These are phyloP conservation scores for Circinella minor DNA, from an alignment of 371 early-diverging fungal species.

Conservation along the genomic window DNA sequence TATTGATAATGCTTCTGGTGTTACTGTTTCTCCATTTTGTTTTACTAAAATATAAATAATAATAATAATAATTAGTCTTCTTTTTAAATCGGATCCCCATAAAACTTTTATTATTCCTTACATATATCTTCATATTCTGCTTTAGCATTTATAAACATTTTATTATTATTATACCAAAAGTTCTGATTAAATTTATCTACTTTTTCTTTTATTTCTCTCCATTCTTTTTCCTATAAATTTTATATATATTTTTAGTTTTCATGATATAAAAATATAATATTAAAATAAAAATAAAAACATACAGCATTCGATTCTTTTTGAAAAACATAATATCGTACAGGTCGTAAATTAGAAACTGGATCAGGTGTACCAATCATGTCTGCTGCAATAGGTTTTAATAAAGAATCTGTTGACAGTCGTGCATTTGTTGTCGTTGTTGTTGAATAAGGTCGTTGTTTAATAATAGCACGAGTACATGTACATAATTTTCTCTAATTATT, in stretches of 20 bases:
- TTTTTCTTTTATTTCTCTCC: slow-evolving; percentile 59
- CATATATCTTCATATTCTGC: slow-evolving; percentile 68
- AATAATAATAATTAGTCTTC: not conserved
- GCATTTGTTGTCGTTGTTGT: not conserved
- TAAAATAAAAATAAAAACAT: slow-evolving; percentile 10
- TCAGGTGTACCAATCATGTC: slow-evolving; percentile 74
- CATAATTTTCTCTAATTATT: not conserved
- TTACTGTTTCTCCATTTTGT: slow-evolving; percentile 51
- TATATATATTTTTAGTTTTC: not conserved
- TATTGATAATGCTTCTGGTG: slow-evolving; percentile 73
- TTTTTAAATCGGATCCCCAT: no score
- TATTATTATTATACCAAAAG: slow-evolving; percentile 82
- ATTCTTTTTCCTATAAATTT: slow-evolving; percentile 45
- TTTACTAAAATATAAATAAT: slow-evolving; percentile 27
- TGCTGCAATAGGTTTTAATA: slow-evolving; percentile 36
- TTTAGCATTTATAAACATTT: slow-evolving; percentile 67
- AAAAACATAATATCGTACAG: slow-evolving; percentile 67
- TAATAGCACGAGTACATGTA: not conserved
- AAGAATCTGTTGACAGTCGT: not conserved
- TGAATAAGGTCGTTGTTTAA: not conserved
- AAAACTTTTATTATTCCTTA: slow-evolving; percentile 31
- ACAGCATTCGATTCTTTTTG: slow-evolving; percentile 62
- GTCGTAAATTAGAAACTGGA: slow-evolving; percentile 73
- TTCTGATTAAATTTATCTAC: slow-evolving; percentile 69
- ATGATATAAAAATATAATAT: slow-evolving; percentile 1